Base-by-base conservation (phyloP, 1,284 basidiomycete species). In the Melampsora americana region DNA sequence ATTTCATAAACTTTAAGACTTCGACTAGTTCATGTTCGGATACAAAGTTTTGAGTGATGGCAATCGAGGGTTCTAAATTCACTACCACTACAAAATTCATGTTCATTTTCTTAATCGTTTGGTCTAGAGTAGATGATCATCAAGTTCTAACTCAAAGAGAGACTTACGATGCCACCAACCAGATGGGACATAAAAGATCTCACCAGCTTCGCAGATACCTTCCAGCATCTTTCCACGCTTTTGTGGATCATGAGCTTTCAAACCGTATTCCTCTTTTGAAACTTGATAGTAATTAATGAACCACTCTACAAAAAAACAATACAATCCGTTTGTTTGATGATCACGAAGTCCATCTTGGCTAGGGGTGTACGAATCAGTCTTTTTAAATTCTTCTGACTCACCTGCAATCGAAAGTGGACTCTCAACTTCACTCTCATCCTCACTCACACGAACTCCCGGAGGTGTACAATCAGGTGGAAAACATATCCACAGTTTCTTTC, bases 11-110 rank as follows among this genome's bases (percentile, higher is more conserved):
- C 61, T 80, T 79, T 18, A 85, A 79, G 46, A 85, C 84, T 30
- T 79, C 77, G 2, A 80, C 79, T 26, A 85, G 79, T 77, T 85
- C 84, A n/a, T 80, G 77, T 6, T 79, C 79, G 2, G 84, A 84
- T 32, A 85, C 83, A 79, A 84, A 85, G 79, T 85, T 85, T 77
- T 85, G 84, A 7, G 84, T 85, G 48, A 85, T 80, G 1, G 84
- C 84, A 9, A 85, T 82, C 5, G 81, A 80, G 16, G 80, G 78
- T 39, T 81, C 79, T 39, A 83, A 78, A 69, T 83, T 82, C 61
- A 83, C 78, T 35, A 82, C 82, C 65, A 82, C 79, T 80, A 65
- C 0, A 64, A 32, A 30, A 26, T 6, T 28, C 61, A 32, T 32
- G 12, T 1, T 64, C 4, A 32, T 35, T 7, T 56, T 69, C 14